These are phyloP conservation scores for Penicillium sp. DNA, from an alignment of 2,329 filamentous ascomycete species.

Conservation along the genomic window DNA sequence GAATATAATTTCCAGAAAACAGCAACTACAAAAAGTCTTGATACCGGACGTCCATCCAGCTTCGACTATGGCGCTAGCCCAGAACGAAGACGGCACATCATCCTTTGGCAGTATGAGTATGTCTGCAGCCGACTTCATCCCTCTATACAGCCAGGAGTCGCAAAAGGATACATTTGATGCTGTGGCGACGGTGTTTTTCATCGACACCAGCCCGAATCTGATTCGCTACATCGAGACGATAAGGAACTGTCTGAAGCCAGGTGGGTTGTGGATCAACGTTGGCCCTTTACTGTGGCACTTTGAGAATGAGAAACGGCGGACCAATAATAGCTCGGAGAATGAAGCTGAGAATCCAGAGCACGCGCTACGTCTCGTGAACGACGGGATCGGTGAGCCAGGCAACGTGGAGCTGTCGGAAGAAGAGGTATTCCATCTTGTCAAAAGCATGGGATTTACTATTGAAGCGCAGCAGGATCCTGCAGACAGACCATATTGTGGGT, in stretches of 20 bases:
- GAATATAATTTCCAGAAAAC: conserved; percentile 68
- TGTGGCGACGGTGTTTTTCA: conserved; percentile 88
- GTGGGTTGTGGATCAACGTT: conserved; percentile 82
- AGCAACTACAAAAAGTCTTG: conserved; percentile 69
- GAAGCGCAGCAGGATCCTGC: conserved; percentile 58
- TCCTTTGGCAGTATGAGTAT: conserved; percentile 75
- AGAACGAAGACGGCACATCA: conserved; percentile 18
- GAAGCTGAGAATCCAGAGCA: conserved; percentile 44
- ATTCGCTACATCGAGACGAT: conserved; percentile 87
- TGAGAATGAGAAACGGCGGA: conserved; percentile 53
- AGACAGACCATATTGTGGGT: conserved; percentile 60
- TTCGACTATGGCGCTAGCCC: conserved; percentile 46
- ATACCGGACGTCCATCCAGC: conserved; percentile 79
- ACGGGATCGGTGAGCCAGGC: conserved; percentile 81
- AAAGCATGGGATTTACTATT: conserved; percentile 71
- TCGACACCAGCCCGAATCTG: conserved; percentile 92
- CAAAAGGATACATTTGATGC: conserved; percentile 68
- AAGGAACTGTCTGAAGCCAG: conserved; percentile 67
- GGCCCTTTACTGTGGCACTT: conserved; percentile 96
- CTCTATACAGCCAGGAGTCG: conserved; percentile 67
- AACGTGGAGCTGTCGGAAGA: conserved; percentile 87
- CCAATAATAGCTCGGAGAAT: conserved; percentile 23
- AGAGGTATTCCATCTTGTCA: conserved; percentile 74
- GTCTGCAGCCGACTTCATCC: conserved; percentile 88
- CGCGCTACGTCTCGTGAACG: conserved; percentile 8